Evolutionary conservation across 371 early-diverging fungal species (phyloP), one percentile per base, ranked within the genome.

Genomic region (Blastocladiella emersonii): DNA sequence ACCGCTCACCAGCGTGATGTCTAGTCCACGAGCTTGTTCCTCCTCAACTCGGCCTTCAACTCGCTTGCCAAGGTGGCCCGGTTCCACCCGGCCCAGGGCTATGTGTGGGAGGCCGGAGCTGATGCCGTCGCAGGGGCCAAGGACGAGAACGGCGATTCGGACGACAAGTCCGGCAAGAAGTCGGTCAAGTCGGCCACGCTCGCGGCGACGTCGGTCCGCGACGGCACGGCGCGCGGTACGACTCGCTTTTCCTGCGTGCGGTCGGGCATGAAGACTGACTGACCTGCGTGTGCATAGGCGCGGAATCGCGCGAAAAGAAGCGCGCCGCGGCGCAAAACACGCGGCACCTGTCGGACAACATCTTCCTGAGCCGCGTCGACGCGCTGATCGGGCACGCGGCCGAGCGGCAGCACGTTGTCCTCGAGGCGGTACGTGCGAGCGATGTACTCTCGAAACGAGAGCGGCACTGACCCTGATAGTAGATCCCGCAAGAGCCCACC

Each of bases 21-120:
- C 0, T 65, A 86, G 86, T 69, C 87, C 51, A 86, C 83, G 34
- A 86, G 86, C 61, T 67, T 88, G 34, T 77, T 81, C 63, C 77
- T 83, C 61, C 80, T 88, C 23, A 78, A 85, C 39, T 77, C 80
- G 36, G 87, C 87, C 0, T 88, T 88, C 66, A 83, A 85, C 56
- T 77, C 80, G 57, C 79, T 85, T 4, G 73, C 80, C 56, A 69
- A 73, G 25, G 74, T 81, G 71, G 81, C 83, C 56, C 82, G 83
- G 30, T 90, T 87, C 64, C 82, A 86, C 63, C 90, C 89, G 2
- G 75, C 85, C 0, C 78, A 77, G 21, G 88, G 89, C 19, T 90
- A 90, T 60, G 76, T 77, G n/a, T 90, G 90, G 89, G 82, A 85
- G 3, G 65, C 68, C 1, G 48, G 48, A 48, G n/a, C 7, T 8